These are phyloP conservation scores for Pecoramyces ruminantium DNA, from an alignment of 192 early-diverging fungal species.

Conservation along the genomic window DNA sequence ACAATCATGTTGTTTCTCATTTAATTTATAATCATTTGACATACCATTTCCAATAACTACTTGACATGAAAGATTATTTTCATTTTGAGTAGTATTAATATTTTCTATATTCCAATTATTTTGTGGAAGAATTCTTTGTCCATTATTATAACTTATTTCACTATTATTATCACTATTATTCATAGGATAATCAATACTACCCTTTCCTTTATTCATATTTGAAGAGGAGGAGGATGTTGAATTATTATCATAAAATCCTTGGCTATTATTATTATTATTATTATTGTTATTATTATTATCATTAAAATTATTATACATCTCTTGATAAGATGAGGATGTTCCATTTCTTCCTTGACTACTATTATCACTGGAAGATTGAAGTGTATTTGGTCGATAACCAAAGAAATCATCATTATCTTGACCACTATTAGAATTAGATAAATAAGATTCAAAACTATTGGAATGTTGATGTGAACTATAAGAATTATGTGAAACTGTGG, in stretches of 20 bases:
- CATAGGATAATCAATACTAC: too few relatives aligned
- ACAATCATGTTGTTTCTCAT: conserved; percentile 5
- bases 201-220: too few relatives aligned
- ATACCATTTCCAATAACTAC: too few relatives aligned
- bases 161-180: too few relatives aligned
- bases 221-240: too few relatives aligned
- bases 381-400: background rate
- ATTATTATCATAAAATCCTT: too few relatives aligned
- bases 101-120: too few relatives aligned
- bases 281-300: background rate
- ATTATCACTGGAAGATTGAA: background rate
- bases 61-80: too few relatives aligned
- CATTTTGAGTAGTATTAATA: too few relatives aligned
- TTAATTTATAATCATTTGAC: background rate
- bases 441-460: background rate
- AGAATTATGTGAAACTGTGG: background rate
- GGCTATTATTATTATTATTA: background rate
- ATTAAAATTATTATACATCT: too few relatives aligned
- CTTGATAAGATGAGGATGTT: background rate
- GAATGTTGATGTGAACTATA: background rate
- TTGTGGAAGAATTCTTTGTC: too few relatives aligned
- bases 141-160: too few relatives aligned
- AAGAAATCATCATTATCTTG: background rate
- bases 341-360: background rate
- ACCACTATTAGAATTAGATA: background rate